Base-by-base conservation (phyloP, 371 early-diverging fungal genomes). In the Phascolomyces articulosus region DNA sequence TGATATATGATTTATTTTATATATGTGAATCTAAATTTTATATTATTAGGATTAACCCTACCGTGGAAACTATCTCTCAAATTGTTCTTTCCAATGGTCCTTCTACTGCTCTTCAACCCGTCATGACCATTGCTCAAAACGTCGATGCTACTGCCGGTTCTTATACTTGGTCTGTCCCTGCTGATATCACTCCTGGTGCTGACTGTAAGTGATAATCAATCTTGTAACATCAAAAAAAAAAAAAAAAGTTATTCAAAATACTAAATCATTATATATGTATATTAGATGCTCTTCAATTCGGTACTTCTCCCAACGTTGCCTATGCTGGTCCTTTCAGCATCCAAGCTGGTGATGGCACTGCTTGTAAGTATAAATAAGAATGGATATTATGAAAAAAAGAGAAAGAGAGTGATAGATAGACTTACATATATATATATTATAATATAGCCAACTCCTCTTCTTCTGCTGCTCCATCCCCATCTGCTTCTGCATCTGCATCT, bases 301-400 rank as follows among this genome's bases (percentile, higher is more conserved):
- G 79, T 51, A 24, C 58, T 13, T 64, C 67, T 24, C 75, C 79
- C 40, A 53, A 72, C 49, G 27, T 72, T 31, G 56, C 72, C 53
- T 78, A 72, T 70, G 62, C 68, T 60, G 72, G 72, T 40, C 71
- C 67, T 55, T 83, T 83, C 73, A 72, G 75, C 60, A 76, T 83
- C 62, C 20, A 65, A 29, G 73, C 69, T 57, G 72, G 74, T 66
- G 53, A 49, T 31, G 55, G 62, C n/a, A n/a, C n/a, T 31, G 41
- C 70, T 28, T 34, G 70, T 65, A 63, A 63, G 64, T 53, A 34
- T 18, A 10, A 16, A 38, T 34, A 34, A 34, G 11, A 34, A 29
- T n/a, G 8, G 21, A 54, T 40, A 16, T 62, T 1, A 10, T 29
- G 21, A 15, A 16, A 20, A 58, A 21, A 59, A 26, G 21, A 38